Evolutionary conservation across 1,139 yeast genomes (phyloP), one percentile per base, ranked within the genome.

Genomic region (Debaryomyces sp.): DNA sequence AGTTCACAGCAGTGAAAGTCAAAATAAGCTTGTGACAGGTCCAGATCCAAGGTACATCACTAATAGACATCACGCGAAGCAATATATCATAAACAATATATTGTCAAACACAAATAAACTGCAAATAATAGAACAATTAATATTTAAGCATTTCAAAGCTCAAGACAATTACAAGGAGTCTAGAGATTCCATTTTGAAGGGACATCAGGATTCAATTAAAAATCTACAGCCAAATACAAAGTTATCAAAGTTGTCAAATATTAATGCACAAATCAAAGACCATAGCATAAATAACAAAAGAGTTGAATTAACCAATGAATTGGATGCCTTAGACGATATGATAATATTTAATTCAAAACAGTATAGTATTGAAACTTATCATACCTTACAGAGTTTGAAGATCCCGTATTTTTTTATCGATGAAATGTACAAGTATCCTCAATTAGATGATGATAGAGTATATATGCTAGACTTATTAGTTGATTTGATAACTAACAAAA

Each of bases 371-470:
- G 64, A 63, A 44, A 54, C 62, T 2, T 34, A 49, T 5, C 49
- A 49, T 22, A 48, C 53, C 35, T 51, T 70, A 12, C 43, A 45
- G 15, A 51, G 49, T 10, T 51, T 62, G 48, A 54, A 59, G 9
- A 51, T 68, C 0, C 75, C 74, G 2, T 69, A 65, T 44, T 68
- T 66, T 43, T 51, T 52, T 34, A 54, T 64, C 6, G 55, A 52
- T 17, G 50, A 54, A 7, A 46, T 48, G 12, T 66, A 61, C 52
- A 46, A 48, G 24, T 69, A 69, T 47, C 71, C 71, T 1, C 58
- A 50, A 1, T 45, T 69, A 12, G 51, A 55, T 1, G 40, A 55
- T 8, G 73, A 70, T 51, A 60, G 66, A 48, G 54, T 45, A 37
- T 64, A 59, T 54, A 43, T 69, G 9, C 49, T 68, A 5, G 55